These are phyloP conservation scores for Venturia pyrina DNA, from an alignment of 2,329 filamentous ascomycete genomes.

Conservation along the genomic window DNA sequence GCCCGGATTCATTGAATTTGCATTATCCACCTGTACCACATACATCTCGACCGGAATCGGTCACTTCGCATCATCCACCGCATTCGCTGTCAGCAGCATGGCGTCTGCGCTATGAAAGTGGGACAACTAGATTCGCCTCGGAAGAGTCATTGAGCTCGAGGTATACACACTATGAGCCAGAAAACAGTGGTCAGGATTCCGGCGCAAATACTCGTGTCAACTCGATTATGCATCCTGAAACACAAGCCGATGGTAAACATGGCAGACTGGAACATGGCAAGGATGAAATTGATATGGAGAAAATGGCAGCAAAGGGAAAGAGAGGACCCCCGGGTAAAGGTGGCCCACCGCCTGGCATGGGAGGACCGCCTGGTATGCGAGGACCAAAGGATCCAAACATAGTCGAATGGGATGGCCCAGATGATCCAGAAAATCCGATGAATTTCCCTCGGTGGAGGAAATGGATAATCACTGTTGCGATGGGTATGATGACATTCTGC, in stretches of 20 bases:
- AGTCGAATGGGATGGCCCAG: constrained; percentile 49
- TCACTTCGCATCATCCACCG: not conserved
- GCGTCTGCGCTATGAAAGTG: not conserved
- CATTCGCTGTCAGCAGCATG: not conserved
- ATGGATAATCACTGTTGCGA: constrained; percentile 29
- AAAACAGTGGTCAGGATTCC: not conserved
- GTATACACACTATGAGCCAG: not conserved
- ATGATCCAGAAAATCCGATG: constrained; percentile 48
- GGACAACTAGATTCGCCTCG: not conserved
- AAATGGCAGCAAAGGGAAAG: not conserved
- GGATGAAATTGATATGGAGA: not conserved
- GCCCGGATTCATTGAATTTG: not conserved
- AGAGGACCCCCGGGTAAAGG: not conserved
- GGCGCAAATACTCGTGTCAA: not conserved
- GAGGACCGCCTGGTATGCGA: not conserved
- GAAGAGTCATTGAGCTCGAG: not conserved
- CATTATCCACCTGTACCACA: not conserved
- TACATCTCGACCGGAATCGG: not conserved
- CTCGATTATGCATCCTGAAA: not conserved
- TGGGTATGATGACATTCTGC: constrained; percentile 35
- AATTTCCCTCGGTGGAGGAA: constrained; percentile 47
- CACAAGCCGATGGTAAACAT: too few species aligned
- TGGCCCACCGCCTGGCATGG: not conserved
- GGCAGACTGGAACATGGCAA: not conserved
- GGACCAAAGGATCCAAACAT: constrained; percentile 35